Conservation (phyloP, 139 green algal species). For the Haematococcus lacustris region DNA sequence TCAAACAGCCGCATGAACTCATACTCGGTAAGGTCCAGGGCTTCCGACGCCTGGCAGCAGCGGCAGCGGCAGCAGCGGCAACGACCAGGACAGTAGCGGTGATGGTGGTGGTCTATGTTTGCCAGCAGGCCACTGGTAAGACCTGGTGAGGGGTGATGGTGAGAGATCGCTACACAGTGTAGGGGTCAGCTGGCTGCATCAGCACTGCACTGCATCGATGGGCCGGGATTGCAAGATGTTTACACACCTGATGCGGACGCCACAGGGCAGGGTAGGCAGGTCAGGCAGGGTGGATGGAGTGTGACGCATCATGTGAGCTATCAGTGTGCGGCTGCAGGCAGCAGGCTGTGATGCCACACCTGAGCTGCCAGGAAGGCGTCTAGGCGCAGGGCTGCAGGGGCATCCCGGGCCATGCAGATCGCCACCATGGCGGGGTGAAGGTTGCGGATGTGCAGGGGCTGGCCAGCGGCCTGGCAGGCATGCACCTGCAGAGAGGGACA, state of each 20-base stretch:
- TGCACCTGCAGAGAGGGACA: too few species aligned
- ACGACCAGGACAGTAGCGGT: not conserved
- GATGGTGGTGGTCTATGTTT: too few species aligned
- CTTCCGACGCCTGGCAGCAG: conserved; percentile 10
- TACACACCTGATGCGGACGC: not conserved
- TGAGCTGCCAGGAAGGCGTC: not conserved
- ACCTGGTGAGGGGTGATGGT: not conserved
- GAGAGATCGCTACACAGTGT: not conserved
- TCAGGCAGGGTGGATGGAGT: not conserved
- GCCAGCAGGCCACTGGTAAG: too few species aligned
- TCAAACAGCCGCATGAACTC: conserved; percentile 65
- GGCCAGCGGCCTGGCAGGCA: too few species aligned
- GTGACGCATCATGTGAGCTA: not conserved
- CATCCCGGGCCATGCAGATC: not conserved
- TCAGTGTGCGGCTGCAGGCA: not conserved
- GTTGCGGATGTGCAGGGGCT: too few species aligned
- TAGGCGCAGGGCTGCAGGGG: not conserved
- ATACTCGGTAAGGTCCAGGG: conserved; percentile 55
- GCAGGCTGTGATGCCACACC: not conserved
- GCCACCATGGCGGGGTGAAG: too few species aligned
- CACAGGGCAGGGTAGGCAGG: not conserved
- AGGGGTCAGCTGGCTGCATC: not conserved
- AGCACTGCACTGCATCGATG: not conserved
- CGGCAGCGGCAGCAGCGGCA: conserved; percentile 15
- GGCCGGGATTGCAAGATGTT: not conserved